Evolutionary conservation across 768 basidiomycete genomes (phyloP).

Genomic region (Serendipita sp.): DNA sequence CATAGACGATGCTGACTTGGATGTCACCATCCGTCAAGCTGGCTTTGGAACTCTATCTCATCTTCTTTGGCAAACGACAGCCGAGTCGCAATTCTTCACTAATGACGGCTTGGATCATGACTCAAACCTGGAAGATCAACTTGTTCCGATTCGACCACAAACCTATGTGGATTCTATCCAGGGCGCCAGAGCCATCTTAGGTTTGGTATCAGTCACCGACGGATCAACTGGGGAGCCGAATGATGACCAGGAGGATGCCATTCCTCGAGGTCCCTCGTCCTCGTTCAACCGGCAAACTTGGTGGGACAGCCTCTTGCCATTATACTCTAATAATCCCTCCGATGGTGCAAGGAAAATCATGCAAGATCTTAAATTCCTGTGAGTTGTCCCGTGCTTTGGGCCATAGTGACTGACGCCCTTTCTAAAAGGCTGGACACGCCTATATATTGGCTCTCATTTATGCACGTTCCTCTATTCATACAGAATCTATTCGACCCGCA

Average conservation of each 20-base stretch:
- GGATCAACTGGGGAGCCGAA: not conserved
- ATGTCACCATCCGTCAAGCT: not conserved
- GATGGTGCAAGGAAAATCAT: constrained; percentile 26
- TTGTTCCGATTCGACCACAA: no score
- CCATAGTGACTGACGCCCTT: constrained; percentile 10
- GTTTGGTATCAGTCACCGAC: not conserved
- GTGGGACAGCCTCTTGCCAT: constrained; percentile 34
- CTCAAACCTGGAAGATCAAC: no score
- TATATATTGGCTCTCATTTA: constrained; percentile 52
- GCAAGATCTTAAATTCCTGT: constrained; percentile 39
- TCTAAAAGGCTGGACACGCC: constrained; percentile 43
- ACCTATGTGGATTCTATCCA: not conserved
- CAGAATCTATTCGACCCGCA: constrained; percentile 35
- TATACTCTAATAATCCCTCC: constrained; percentile 27
- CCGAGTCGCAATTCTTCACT: no score
- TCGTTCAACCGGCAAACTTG: constrained; percentile 26
- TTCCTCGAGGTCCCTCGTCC: constrained; percentile 16
- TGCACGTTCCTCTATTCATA: constrained; percentile 41
- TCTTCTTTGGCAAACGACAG: not conserved
- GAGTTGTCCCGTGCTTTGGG: constrained; percentile 14
- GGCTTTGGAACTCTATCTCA: not conserved
- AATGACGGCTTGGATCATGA: no score
- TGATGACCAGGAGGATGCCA: constrained; percentile 1
- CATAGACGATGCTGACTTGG: not conserved
- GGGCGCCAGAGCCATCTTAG: not conserved